These are phyloP conservation scores for Fusarium chlamydosporum DNA, from an alignment of 2,329 filamentous ascomycete species.

Conservation along the genomic window DNA sequence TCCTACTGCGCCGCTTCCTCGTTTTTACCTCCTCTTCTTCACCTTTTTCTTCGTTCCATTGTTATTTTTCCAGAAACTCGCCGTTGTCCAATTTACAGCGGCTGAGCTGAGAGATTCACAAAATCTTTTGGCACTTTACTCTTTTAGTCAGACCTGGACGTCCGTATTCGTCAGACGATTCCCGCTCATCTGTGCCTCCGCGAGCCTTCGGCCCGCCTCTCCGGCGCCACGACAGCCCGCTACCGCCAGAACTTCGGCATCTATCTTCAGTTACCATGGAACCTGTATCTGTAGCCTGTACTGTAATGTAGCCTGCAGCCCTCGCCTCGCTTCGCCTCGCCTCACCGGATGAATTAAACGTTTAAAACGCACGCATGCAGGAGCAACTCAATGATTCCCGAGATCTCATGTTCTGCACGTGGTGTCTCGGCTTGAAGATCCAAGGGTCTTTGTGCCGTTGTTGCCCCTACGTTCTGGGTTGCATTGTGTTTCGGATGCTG, in stretches of 20 bases:
- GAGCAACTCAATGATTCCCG: constrained; percentile 20
- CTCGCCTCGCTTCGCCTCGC: constrained; percentile 16
- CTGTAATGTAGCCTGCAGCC: not conserved
- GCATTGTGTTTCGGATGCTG: constrained; percentile 27
- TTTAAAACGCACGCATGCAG: constrained; percentile 3
- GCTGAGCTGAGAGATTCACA: not conserved
- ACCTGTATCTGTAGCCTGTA: not conserved
- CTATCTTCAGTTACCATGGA: constrained; percentile 3
- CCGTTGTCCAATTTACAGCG: constrained; percentile 7
- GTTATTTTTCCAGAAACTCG: not conserved
- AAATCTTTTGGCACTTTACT: constrained; percentile 27
- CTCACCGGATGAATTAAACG: constrained; percentile 29
- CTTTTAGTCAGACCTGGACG: constrained; percentile 30
- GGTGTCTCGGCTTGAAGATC: constrained; percentile 33
- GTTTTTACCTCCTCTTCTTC: constrained; percentile 28
- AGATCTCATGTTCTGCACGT: constrained; percentile 37
- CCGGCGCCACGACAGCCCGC: constrained; percentile 52
- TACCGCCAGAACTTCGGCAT: constrained; percentile 50
- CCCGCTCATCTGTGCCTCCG: constrained; percentile 41
- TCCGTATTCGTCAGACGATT: constrained; percentile 47
- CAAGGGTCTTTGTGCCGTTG: constrained; percentile 16
- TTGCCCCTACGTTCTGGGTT: constrained; percentile 12
- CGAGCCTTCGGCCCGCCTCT: constrained; percentile 56
- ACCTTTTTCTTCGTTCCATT: constrained; percentile 23
- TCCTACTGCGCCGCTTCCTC: constrained; percentile 5